A percentile compares a stretch with the other conserved stretches of the same genome.
phyloP scores from a whole-genome alignment of 306 rosid genomes.

The Lithocarpus polystachyus region DNA sequence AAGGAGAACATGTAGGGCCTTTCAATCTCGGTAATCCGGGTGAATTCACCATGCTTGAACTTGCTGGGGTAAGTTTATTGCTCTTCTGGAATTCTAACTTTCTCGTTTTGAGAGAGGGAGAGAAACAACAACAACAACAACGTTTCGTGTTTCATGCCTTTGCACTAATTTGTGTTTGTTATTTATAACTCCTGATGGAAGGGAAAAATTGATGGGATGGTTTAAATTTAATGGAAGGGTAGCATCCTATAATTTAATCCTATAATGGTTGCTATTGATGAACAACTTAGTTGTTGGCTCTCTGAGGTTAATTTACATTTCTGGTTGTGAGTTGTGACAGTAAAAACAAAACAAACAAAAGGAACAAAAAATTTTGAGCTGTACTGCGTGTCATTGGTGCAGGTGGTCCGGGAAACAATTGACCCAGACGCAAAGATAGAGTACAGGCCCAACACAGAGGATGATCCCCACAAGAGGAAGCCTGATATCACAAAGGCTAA shows the following conservation, averaged over 20 bases:
- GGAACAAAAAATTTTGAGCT: neutral
- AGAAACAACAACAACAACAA: too few species aligned
- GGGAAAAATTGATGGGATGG: too few species aligned
- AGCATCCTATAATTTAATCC: too few species aligned
- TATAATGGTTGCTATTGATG: too few species aligned
- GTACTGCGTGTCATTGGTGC: slow-evolving; percentile 8
- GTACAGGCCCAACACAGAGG: slow-evolving; percentile 89
- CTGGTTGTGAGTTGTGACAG: too few species aligned
- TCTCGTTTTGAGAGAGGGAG: too few species aligned
- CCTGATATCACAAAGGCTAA: slow-evolving; percentile 84
- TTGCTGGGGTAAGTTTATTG: slow-evolving; percentile 68
- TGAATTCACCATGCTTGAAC: slow-evolving; percentile 99
- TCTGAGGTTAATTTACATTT: too few species aligned
- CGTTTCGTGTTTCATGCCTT: neutral
- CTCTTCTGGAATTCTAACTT: neutral
- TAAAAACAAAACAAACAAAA: too few species aligned
- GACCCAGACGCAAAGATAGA: slow-evolving; percentile 92
- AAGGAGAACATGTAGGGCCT: slow-evolving; percentile 98
- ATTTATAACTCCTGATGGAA: neutral
- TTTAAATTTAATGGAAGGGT: too few species aligned
- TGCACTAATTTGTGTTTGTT: neutral
- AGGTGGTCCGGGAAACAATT: slow-evolving; percentile 97
- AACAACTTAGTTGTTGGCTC: too few species aligned
- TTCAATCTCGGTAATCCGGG: slow-evolving; percentile 98
- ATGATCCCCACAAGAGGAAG: slow-evolving; percentile 98